Base-by-base conservation (phyloP, 352 stramenopile species). In the Phytopythium aichiense region DNA sequence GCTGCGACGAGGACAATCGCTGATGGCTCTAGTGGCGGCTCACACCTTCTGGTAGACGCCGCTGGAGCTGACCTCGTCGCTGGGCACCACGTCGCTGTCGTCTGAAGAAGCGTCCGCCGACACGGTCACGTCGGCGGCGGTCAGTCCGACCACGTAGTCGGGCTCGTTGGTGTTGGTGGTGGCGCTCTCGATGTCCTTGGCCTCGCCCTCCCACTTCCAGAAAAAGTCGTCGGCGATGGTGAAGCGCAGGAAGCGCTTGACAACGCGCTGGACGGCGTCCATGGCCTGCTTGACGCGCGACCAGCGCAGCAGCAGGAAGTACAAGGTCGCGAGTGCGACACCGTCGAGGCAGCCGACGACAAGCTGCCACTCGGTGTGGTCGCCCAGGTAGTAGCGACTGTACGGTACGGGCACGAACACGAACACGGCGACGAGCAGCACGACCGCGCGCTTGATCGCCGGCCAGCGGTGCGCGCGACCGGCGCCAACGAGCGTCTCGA, bases 381-480 rank as follows among this genome's bases (percentile, higher is more conserved):
- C 74, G 22, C 74, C 74, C 15, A 82, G 60, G 58, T 72, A 82
- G 56, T 77, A 73, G 56, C 74, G 74, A 54, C 71, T 74, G 74
- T 79, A 79, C 8, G 74, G 71, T 28, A 82, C 74, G 0, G 74
- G 74, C 8, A 68, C 66, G 20, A 82, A 50, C 0, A 79, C 54
- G 35, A 76, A 52, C 1, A 53, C 63, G 33, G 53, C 62, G 18
- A 60, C 52, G 35, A 67, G 58, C 18, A 67, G 58, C 22, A 61
- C 42, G 18, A 73, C 30, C 0, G 50, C 58, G 18, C 64, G 66
- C 50, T 57, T 71, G 25, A 42, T 7, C 16, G 58, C 35, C 4
- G 73, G 70, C 68, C 61, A 76, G 9, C 28, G 33, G 23, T 65
- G 66, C 12, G 63, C 49, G 13, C 59, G 69, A 9, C 68, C 71